phyloP scores from a whole-genome alignment of 805 yeast species.

The Metschnikowia cubensis region DNA sequence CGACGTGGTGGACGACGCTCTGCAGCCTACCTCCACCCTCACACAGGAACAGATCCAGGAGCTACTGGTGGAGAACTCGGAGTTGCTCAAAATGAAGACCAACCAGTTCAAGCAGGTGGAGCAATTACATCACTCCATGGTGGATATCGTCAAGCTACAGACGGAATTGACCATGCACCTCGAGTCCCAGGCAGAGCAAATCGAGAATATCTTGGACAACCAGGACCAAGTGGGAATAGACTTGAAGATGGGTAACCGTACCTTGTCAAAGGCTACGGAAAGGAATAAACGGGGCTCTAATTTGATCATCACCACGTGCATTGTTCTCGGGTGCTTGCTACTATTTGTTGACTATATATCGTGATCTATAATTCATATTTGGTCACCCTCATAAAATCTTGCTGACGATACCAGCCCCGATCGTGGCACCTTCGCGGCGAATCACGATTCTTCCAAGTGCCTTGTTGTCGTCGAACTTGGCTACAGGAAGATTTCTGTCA shows the following conservation, averaged over 20 bases:
- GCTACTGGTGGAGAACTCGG: constrained; percentile 56
- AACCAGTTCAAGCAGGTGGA: constrained; percentile 59
- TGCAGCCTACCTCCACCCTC: constrained; percentile 12
- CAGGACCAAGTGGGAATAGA: constrained; percentile 66
- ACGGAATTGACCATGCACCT: constrained; percentile 71
- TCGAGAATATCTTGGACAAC: constrained; percentile 57
- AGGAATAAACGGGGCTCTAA: constrained; percentile 58
- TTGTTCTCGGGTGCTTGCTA: constrained; percentile 53
- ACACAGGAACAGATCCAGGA: constrained; percentile 56
- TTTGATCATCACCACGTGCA: constrained; percentile 51
- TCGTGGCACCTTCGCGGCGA: constrained; percentile 63
- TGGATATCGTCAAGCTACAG: constrained; percentile 73
- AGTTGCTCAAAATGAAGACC: constrained; percentile 50
- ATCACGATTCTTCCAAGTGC: constrained; percentile 65
- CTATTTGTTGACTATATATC: constrained; percentile 48
- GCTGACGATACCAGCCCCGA: constrained; percentile 59
- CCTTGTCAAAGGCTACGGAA: constrained; percentile 62
- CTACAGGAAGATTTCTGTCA: constrained; percentile 48
- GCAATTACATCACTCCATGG: constrained; percentile 55
- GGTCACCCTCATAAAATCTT: constrained; percentile 9
- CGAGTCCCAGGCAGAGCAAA: constrained; percentile 66
- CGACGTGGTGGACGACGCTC: constrained; percentile 10
- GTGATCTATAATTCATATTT: not conserved
- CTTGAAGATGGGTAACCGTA: constrained; percentile 66
- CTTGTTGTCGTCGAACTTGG: constrained; percentile 44